phyloP scores from a whole-genome alignment of 164 flowering plant genomes.

The Nymphaea colorata region DNA sequence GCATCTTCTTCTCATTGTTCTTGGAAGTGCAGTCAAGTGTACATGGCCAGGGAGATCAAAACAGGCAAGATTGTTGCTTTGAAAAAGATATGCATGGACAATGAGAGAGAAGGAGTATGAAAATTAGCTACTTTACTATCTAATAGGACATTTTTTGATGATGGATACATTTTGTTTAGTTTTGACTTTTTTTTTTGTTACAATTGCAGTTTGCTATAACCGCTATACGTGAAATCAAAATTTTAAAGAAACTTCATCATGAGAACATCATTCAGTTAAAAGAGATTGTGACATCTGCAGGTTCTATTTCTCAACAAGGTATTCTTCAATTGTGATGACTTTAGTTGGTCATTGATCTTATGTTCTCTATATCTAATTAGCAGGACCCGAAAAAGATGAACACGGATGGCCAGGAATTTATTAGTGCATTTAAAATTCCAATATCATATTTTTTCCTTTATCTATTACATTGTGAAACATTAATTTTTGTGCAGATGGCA shows the following conservation, averaged over 20 bases:
- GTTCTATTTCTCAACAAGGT: conserved; percentile 16
- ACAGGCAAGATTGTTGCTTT: conserved; percentile 94
- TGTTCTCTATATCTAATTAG: not conserved
- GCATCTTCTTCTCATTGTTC: not conserved
- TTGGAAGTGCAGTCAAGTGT: conserved; percentile 64
- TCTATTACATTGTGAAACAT: not conserved
- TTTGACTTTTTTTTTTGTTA: not conserved
- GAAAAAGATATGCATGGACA: conserved; percentile 95
- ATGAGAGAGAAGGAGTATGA: conserved; percentile 89
- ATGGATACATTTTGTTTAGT: not conserved
- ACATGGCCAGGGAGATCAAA: conserved; percentile 82
- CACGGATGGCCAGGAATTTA: conserved; percentile 50
- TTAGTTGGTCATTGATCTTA: not conserved
- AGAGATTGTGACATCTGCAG: conserved; percentile 94
- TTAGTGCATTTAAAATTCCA: not conserved
- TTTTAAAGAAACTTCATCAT: conserved; percentile 87
- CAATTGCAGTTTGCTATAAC: conserved; percentile 82
- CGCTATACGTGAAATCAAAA: conserved; percentile 91
- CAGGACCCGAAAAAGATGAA: conserved; percentile 78
- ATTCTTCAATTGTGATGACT: not conserved
- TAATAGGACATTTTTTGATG: not conserved
- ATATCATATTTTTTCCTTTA: not conserved
- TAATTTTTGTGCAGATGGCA: conserved; percentile 39
- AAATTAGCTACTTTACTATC: not conserved
- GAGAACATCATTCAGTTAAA: conserved; percentile 83